These are phyloP conservation scores for Penicillium subrubescens DNA, from an alignment of 495 filamentous ascomycete genomes.

Conservation along the genomic window DNA sequence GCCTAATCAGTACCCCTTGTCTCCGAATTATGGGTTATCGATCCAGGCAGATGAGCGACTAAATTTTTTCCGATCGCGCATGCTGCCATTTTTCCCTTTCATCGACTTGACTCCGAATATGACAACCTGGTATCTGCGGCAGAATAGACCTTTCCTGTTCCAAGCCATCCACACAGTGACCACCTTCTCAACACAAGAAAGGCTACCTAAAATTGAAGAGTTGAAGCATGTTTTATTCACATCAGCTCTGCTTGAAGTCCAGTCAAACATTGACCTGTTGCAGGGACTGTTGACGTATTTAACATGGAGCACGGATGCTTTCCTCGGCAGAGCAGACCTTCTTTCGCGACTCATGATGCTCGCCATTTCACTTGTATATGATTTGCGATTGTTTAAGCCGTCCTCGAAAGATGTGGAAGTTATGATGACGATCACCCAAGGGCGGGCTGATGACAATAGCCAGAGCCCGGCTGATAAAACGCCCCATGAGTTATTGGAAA, in stretches of 20 bases:
- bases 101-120: constrained; percentile 29
- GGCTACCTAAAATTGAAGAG: constrained; percentile 20
- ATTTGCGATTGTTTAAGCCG: constrained; percentile 29
- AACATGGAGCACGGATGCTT: constrained; percentile 37
- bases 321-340: constrained; percentile 31
- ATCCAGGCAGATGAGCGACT: constrained; percentile 17
- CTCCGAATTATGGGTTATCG: not conserved
- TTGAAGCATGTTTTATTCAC: constrained; percentile 26
- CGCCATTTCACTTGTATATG: constrained; percentile 31
- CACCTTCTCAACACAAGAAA: constrained; percentile 29
- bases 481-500: constrained; percentile 25
- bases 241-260: constrained; percentile 24
- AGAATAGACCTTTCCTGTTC: constrained; percentile 25
- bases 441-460: constrained; percentile 16
- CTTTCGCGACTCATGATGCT: constrained; percentile 35
- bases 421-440: constrained; percentile 31
- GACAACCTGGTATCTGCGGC: constrained; percentile 26
- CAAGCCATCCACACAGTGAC: constrained; percentile 30
- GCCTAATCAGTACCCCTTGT: not conserved
- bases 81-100: constrained; percentile 48
- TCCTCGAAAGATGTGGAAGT: constrained; percentile 25
- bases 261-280: constrained; percentile 33
- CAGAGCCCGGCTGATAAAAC: constrained; percentile 10
- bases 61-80: constrained; percentile 39
- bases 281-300: constrained; percentile 33